Conservation (phyloP, 176 grass and related monocot species). For the Panicum miliaceum region DNA sequence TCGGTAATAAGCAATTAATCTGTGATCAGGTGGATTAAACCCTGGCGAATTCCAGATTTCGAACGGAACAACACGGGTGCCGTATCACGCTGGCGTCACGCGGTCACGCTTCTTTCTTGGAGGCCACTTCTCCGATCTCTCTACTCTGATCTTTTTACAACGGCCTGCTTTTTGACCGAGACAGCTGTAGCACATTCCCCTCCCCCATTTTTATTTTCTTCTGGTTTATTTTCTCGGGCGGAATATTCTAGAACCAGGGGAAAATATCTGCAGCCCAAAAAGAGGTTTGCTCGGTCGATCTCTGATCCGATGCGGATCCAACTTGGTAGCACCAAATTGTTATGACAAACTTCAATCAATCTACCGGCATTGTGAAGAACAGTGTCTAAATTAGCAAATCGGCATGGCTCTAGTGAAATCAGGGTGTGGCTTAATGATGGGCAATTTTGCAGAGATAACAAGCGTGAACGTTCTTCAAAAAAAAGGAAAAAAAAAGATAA, state of each 20-base stretch:
- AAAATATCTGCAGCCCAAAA: not conserved
- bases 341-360: not conserved
- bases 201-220: not conserved
- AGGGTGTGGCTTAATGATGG: not conserved
- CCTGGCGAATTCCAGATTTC: not conserved
- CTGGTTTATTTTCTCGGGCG: not conserved
- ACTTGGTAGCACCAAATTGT: not conserved
- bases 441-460: not conserved
- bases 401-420: not conserved
- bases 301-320: not conserved
- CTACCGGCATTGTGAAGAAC: not conserved
- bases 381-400: not conserved
- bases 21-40: not conserved
- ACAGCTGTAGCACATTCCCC: conserved; percentile 21
- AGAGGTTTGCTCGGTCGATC: not conserved
- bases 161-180: conserved; percentile 10
- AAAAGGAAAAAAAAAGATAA: too few relatives aligned
- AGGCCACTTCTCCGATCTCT: not conserved
- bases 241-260: not conserved
- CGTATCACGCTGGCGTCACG: not conserved
- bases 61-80: not conserved
- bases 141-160: conserved; percentile 13
- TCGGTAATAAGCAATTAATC: not conserved
- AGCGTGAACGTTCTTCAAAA: not conserved
- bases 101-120: conserved; percentile 2